phyloP scores from a whole-genome alignment of 768 basidiomycete species.

The Boletellus emodensis region DNA sequence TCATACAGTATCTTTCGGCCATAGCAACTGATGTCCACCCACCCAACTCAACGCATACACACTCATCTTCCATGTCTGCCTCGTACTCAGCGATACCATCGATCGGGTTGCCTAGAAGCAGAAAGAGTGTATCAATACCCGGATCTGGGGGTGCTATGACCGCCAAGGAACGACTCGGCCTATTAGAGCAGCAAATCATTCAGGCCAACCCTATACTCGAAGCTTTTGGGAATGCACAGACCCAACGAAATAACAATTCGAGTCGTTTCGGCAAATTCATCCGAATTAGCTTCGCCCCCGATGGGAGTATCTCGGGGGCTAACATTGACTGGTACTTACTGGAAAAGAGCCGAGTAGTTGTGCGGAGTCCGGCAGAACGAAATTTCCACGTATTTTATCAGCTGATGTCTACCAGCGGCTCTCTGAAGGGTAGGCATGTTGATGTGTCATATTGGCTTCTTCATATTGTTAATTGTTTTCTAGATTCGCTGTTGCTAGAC shows the following conservation, averaged over 20 bases:
- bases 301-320: conserved; percentile 94
- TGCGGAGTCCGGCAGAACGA: conserved; percentile 81
- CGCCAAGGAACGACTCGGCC: conserved; percentile 73
- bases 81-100: conserved; percentile 57
- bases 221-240: conserved; percentile 98
- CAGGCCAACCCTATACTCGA: conserved; percentile 98
- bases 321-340: conserved; percentile 99
- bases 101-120: conserved; percentile 65
- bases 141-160: conserved; percentile 44
- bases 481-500: conserved; percentile 72
- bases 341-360: conserved; percentile 95
- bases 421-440: conserved; percentile 56
- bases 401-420: conserved; percentile 70
- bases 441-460: background rate
- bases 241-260: conserved; percentile 97
- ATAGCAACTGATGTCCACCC: conserved; percentile 82
- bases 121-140: conserved; percentile 48
- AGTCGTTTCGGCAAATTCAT: conserved; percentile 99
- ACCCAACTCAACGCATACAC: conserved; percentile 56
- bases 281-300: conserved; percentile 87
- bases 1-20: conserved; percentile 97
- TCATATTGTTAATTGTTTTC: conserved; percentile 8
- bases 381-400: conserved; percentile 99
- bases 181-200: conserved; percentile 92
- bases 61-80: conserved; percentile 56